phyloP scores from a whole-genome alignment of 805 yeast species.

The Starmerella roubikii region DNA sequence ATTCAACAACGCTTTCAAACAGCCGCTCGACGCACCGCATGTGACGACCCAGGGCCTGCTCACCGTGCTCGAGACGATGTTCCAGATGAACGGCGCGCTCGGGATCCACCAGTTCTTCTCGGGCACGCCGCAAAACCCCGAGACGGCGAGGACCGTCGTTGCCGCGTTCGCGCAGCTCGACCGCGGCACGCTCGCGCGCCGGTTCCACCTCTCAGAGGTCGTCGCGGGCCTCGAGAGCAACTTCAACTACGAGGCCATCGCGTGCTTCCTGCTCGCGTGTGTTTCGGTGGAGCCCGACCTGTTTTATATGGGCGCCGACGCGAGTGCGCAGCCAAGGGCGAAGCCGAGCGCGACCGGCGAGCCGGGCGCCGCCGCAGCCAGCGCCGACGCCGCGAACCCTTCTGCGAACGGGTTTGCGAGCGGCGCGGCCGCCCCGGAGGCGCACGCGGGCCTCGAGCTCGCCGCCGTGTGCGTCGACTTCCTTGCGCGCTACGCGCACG shows the following conservation, averaged over 20 bases:
- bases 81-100: constrained; percentile 11
- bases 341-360: not conserved
- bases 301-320: not conserved
- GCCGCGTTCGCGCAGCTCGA: constrained; percentile 1
- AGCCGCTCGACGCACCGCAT: not conserved
- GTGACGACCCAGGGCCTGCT: not conserved
- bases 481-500: not conserved
- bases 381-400: not conserved
- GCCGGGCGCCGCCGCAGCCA: not conserved
- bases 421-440: too few relatives aligned
- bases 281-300: not conserved
- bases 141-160: not conserved
- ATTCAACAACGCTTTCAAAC: too few relatives aligned
- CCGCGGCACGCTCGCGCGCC: constrained; percentile 4
- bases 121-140: not conserved
- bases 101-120: constrained; percentile 7
- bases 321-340: not conserved
- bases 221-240: constrained; percentile 2
- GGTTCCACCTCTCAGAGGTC: constrained; percentile 8
- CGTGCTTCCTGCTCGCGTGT: not conserved
- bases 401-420: not conserved
- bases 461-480: not conserved
- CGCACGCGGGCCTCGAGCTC: not conserved
- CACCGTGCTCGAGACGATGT: constrained; percentile 6
- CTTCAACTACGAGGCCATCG: constrained; percentile 11